Base-by-base conservation (phyloP, 129 eudicot species). In the Pseudognaphalium luteoalbum region DNA sequence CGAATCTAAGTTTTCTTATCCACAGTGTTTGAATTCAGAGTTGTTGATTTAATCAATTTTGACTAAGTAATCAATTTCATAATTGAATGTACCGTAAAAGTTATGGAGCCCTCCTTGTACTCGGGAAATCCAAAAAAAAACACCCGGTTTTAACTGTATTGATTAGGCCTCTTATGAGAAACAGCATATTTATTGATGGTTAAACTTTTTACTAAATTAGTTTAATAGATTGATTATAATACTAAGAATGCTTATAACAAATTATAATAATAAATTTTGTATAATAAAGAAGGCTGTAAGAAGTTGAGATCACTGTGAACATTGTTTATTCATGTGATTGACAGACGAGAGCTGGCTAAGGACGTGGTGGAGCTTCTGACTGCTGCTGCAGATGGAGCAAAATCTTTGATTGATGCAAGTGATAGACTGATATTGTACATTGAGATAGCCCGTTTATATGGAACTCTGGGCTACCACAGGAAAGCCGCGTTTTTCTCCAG, bases 401-500 rank as follows among this genome's bases (percentile, higher is more conserved):
- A 87, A 85, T 88, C 92, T 59, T 86, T 94, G 79, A 94, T 94
- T 19, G 98, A 94, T 84, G 96, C 97, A 71, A 94, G 96, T 85
- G 98, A 94, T 78, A 88, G 96, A 76, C 83, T 94, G 70, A 79
- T 94, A 75, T 68, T 91, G 54, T 94, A 84, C 80, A 77, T 91
- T 59, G 98, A 94, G 84, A 94, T 94, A 87, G 98, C 97, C 67
- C 93, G 98, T 21, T 86, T 94, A 64, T 94, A 88, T 85, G 97
- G 97, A 76, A 88, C 88, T 58, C 90, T 94, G 21, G 98, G 97
- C 72, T 91, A 94, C 81, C 96, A 88, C 42, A 82, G 98, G 25
- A 94, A 94, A 83, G 98, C 97, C 68, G 98, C 97, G 34, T 94
- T 94, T 81, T 94, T 91, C 83, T 94, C 98, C 30, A 86, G 98